A percentile compares a stretch with the other conserved stretches of the same genome.
Conservation (phyloP, 1,284 basidiomycete species). For the Schizophyllum commune region DNA sequence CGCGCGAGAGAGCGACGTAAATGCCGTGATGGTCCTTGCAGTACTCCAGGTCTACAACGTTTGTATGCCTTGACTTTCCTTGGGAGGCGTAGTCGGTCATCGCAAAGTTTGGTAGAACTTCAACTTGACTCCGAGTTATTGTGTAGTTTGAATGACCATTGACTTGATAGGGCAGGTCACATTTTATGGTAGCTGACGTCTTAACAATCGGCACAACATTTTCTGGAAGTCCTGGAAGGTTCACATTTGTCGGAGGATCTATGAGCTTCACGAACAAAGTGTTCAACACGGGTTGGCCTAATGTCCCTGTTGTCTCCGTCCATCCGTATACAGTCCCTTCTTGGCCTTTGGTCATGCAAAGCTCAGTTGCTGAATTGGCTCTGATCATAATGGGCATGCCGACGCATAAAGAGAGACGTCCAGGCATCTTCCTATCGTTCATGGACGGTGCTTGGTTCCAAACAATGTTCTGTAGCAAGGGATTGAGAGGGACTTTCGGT, state of each 20-base stretch:
- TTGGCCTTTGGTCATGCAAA: constrained; percentile 33
- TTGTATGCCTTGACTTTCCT: background rate
- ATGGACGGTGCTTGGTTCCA: background rate
- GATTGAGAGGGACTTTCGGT: background rate
- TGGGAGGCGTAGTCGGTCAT: constrained; percentile 1
- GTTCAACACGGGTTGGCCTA: constrained; percentile 17
- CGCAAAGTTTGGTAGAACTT: background rate
- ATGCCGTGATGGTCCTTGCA: background rate
- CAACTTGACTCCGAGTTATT: background rate
- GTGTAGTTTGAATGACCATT: background rate
- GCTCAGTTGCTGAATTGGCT: constrained; percentile 27
- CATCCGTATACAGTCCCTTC: constrained; percentile 27
- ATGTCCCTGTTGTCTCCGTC: constrained; percentile 11
- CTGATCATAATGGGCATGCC: constrained; percentile 34
- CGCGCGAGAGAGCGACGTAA: background rate
- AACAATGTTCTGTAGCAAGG: background rate
- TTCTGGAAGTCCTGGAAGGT: constrained; percentile 23
- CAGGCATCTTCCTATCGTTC: constrained; percentile 12
- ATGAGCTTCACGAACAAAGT: constrained; percentile 29
- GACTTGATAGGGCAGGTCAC: constrained; percentile 19
- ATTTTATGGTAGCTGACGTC: constrained; percentile 12
- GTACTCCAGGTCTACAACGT: background rate
- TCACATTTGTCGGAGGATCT: constrained; percentile 20
- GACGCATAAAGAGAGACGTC: constrained; percentile 25
- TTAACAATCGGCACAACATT: constrained; percentile 30